Conservation (phyloP, 371 early-diverging fungal genomes). For the Funneliformis caledonium region DNA sequence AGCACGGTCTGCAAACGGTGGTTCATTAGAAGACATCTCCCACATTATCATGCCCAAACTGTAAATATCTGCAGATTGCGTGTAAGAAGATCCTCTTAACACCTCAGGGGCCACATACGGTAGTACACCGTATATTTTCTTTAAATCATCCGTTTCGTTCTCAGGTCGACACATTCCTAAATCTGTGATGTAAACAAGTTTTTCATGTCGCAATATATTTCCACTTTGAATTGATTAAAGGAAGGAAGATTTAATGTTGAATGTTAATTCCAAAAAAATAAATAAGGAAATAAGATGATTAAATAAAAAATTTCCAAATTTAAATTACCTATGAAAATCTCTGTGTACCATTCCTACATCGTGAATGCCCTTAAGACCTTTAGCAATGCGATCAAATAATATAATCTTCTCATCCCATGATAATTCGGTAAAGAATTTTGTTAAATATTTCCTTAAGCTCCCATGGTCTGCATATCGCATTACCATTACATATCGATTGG, state of each 20-base stretch:
- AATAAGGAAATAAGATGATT: background rate
- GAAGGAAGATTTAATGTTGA: background rate
- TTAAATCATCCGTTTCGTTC: conserved; percentile 8
- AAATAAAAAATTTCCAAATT: background rate
- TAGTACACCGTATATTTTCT: conserved; percentile 29
- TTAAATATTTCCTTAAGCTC: conserved; percentile 19
- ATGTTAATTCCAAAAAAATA: background rate
- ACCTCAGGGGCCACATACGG: conserved; percentile 38
- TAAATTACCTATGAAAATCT: conserved; percentile 34
- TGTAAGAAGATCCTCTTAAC: conserved; percentile 15
- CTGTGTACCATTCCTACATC: conserved; percentile 36
- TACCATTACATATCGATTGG: conserved; percentile 27
- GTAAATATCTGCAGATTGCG: conserved; percentile 23
- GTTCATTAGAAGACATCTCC: conserved; percentile 36
- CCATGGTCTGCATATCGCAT: conserved; percentile 40
- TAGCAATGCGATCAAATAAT: conserved; percentile 27
- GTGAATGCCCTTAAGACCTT: conserved; percentile 35
- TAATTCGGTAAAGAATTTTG: conserved; percentile 29
- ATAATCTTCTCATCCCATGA: conserved; percentile 36
- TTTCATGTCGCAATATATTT: conserved; percentile 37
- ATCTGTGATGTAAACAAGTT: conserved; percentile 37
- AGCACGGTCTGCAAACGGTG: conserved; percentile 31
- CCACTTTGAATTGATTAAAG: background rate
- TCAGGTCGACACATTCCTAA: conserved; percentile 40
- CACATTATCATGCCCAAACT: conserved; percentile 41